Conservation (phyloP, 1,284 basidiomycete genomes). For the Trichosporon sp. region DNA sequence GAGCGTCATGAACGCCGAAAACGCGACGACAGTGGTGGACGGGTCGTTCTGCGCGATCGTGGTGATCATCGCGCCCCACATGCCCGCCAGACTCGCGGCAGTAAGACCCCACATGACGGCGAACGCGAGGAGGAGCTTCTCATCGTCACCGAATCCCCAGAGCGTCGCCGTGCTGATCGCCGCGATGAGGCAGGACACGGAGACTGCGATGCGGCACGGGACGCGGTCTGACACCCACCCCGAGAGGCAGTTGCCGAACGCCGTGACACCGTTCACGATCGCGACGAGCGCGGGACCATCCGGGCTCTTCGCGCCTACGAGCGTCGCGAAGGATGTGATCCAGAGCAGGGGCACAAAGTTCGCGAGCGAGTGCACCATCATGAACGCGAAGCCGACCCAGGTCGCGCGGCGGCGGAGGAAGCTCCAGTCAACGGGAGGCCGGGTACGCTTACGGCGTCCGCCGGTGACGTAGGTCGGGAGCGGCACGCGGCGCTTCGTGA, state of each 20-base stretch:
- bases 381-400: constrained; percentile 39
- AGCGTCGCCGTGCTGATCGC: constrained; percentile 49
- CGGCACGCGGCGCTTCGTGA: constrained; percentile 51
- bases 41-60: constrained; percentile 50
- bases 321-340: constrained; percentile 46
- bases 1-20: constrained; percentile 48
- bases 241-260: constrained; percentile 34
- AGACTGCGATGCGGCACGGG: constrained; percentile 42
- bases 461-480: constrained; percentile 16
- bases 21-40: constrained; percentile 40
- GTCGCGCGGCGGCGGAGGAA: constrained; percentile 40
- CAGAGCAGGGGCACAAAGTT: constrained; percentile 54
- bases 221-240: constrained; percentile 50
- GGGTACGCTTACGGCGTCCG: constrained; percentile 8
- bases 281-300: constrained; percentile 50
- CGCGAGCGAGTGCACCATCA: constrained; percentile 48
- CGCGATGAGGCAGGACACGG: constrained; percentile 44
- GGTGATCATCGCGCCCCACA: constrained; percentile 47
- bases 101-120: constrained; percentile 43
- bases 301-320: constrained; percentile 43
- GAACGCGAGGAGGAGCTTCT: constrained; percentile 40
- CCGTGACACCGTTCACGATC: constrained; percentile 52
- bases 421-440: constrained; percentile 32
- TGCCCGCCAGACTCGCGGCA: constrained; percentile 40
- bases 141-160: constrained; percentile 53